Conservation (phyloP, 805 yeast species). For the Candida stauntonica region DNA sequence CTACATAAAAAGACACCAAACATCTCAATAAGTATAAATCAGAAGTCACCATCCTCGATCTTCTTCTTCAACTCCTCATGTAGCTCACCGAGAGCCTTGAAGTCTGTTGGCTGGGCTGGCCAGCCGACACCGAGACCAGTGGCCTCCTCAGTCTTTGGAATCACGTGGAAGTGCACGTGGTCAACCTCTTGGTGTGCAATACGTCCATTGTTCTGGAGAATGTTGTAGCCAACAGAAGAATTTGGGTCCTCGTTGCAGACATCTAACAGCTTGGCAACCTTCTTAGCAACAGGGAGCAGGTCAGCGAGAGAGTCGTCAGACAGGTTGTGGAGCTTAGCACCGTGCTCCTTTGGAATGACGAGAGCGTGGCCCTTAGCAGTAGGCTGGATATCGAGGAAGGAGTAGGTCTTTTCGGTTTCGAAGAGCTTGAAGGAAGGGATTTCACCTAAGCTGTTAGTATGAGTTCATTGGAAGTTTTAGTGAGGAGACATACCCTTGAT, state of each 20-base stretch:
- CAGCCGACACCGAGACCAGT: conserved; percentile 87
- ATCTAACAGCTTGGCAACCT: conserved; percentile 68
- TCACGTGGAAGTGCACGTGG: conserved; percentile 95
- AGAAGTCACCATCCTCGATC: conserved; percentile 25
- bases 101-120: conserved; percentile 85
- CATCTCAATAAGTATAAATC: not conserved
- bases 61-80: conserved; percentile 57
- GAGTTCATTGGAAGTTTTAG: too few relatives aligned
- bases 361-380: conserved; percentile 84
- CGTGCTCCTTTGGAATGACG: conserved; percentile 90
- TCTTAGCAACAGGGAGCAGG: conserved; percentile 83
- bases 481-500: conserved; percentile 72
- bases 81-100: conserved; percentile 61
- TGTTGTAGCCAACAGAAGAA: conserved; percentile 71
- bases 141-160: conserved; percentile 73
- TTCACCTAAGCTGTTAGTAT: conserved; percentile 50
- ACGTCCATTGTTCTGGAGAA: conserved; percentile 89
- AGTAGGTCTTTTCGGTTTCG: conserved; percentile 77
- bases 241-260: conserved; percentile 58
- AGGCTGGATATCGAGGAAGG: conserved; percentile 93
- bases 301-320: conserved; percentile 91
- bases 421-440: conserved; percentile 89
- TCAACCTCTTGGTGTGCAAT: conserved; percentile 95
- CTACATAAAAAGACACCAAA: conserved; percentile 21
- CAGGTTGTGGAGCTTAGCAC: conserved; percentile 84